Percentiles rank a stretch among this genome's conserved stretches.
These are phyloP conservation scores for Myotisia sp. DNA, from an alignment of 2,329 filamentous ascomycete species.

Conservation along the genomic window DNA sequence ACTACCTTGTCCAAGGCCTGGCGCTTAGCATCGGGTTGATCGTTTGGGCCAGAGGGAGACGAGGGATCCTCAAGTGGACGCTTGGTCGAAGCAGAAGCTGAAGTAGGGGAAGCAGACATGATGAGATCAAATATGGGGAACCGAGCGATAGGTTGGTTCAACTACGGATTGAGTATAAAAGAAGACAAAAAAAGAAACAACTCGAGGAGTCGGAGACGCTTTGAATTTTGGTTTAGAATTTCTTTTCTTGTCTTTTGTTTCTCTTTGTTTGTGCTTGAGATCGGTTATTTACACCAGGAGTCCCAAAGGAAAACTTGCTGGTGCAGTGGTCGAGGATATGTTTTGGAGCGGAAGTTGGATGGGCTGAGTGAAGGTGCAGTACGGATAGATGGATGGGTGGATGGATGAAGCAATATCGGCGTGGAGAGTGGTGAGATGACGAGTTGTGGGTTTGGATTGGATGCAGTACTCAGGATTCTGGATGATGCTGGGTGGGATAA, in stretches of 20 bases:
- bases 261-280: slow-evolving; percentile 29
- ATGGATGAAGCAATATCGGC: slow-evolving; percentile 5
- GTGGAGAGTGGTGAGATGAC: slow-evolving; percentile 2
- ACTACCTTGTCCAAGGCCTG: slow-evolving; percentile 86
- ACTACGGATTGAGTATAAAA: slow-evolving; percentile 27
- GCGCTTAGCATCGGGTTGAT: slow-evolving; percentile 94
- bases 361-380: slow-evolving; percentile 13
- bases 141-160: slow-evolving; percentile 13
- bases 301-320: slow-evolving; percentile 87
- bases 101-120: slow-evolving; percentile 55
- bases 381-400: slow-evolving; percentile 6
- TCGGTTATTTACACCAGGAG: slow-evolving; percentile 68
- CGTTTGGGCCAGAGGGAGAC: slow-evolving; percentile 76
- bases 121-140: slow-evolving; percentile 28
- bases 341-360: slow-evolving; percentile 9
- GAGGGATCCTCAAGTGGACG: slow-evolving; percentile 94
- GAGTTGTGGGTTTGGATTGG: slow-evolving; percentile 7
- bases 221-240: slow-evolving; percentile 30
- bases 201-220: slow-evolving; percentile 26
- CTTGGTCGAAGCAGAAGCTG: slow-evolving; percentile 47
- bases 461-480: slow-evolving; percentile 6
- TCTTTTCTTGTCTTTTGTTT: slow-evolving; percentile 42
- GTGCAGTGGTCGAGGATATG: slow-evolving; percentile 41
- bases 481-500: too few relatives aligned
- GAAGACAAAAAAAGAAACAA: slow-evolving; percentile 6